These are phyloP conservation scores for Penicillium hordei DNA, from an alignment of 2,329 filamentous ascomycete species.

Conservation along the genomic window DNA sequence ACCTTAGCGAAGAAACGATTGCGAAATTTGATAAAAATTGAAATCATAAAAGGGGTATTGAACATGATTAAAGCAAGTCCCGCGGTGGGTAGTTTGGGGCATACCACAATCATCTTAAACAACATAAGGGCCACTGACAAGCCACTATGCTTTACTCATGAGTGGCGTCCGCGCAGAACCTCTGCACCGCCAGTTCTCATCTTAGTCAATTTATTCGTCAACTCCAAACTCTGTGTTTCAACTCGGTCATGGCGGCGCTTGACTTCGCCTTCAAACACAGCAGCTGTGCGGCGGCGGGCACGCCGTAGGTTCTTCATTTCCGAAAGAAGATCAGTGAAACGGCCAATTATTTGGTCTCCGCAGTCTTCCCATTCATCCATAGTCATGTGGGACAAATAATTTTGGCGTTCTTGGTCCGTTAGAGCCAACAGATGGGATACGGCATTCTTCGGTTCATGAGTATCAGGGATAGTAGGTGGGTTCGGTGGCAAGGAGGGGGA, in stretches of 20 bases:
- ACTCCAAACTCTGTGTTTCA: slow-evolving; percentile 48
- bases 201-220: slow-evolving; percentile 51
- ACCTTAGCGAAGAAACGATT: not conserved
- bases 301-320: slow-evolving; percentile 55
- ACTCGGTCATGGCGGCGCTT: slow-evolving; percentile 54
- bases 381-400: slow-evolving; percentile 54
- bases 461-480: slow-evolving; percentile 18
- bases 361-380: slow-evolving; percentile 62
- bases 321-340: slow-evolving; percentile 53
- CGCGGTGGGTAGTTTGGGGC: not conserved
- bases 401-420: slow-evolving; percentile 42
- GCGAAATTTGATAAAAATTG: not conserved
- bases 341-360: slow-evolving; percentile 60
- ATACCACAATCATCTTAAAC: not conserved
- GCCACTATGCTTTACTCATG: slow-evolving; percentile 16
- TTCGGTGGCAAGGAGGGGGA: slow-evolving; percentile 22
- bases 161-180: slow-evolving; percentile 48
- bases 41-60: slow-evolving; percentile 17
- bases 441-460: slow-evolving; percentile 34
- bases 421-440: slow-evolving; percentile 40
- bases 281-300: slow-evolving; percentile 54
- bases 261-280: slow-evolving; percentile 56
- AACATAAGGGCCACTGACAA: slow-evolving; percentile 4
- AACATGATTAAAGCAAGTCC: slow-evolving; percentile 6
- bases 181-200: slow-evolving; percentile 57